Evolutionary conservation across 805 yeast genomes (phyloP), one percentile per base, ranked within the genome.

Genomic region (Monosporozyma yasuniensis): DNA sequence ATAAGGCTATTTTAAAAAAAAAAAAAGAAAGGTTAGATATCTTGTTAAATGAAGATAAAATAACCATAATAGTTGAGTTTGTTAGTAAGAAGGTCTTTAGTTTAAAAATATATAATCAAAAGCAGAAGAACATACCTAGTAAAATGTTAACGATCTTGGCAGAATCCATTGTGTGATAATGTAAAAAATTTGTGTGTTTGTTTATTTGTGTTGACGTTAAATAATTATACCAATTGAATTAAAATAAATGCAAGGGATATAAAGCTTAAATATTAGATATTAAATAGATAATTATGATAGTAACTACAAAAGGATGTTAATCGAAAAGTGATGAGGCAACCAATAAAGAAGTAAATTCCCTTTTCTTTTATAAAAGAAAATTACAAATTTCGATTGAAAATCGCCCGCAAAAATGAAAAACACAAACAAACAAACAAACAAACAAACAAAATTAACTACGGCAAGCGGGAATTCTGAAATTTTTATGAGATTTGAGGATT

Each of bases 1-100:
- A 66, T 47, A 84, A 44, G 48, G 90, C 84, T 74, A 64, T 41
- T 19, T 28, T 3, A 23, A 45, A 18, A 23, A 28, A 9, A 28
- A 18, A 14, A 16, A 27, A 42, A n/a, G n/a, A n/a, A n/a, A n/a
- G n/a, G n/a, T n/a, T n/a, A n/a, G n/a, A n/a, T n/a, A n/a, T n/a
- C n/a, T n/a, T n/a, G n/a, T n/a, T n/a, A n/a, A n/a, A n/a, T n/a
- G n/a, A n/a, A n/a, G n/a, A n/a, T n/a, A n/a, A n/a, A n/a, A n/a
- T n/a, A n/a, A n/a, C n/a, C n/a, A n/a, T n/a, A n/a, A n/a, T n/a
- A n/a, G n/a, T n/a, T n/a, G n/a, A n/a, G n/a, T n/a, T n/a, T 39
- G 42, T 39, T 39, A 39, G 42, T 32, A 47, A 45, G 10, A 41
- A 12, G 11, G 9, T 28, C 9, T 28, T 28, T 28, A 14, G 32